These are phyloP conservation scores for Collybia sordida DNA, from an alignment of 768 basidiomycete species.

Conservation along the genomic window DNA sequence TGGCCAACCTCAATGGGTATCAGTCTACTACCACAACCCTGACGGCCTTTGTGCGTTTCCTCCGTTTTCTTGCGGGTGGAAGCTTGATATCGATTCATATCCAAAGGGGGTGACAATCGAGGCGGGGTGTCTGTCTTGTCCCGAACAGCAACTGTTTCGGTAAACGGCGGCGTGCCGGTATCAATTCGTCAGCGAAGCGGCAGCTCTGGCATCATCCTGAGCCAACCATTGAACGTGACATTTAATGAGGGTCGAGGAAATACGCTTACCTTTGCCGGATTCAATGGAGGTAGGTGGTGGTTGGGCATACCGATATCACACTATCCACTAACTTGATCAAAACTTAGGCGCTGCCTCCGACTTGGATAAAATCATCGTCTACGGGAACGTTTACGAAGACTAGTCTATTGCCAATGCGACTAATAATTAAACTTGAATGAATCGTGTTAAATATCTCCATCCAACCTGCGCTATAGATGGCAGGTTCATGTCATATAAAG, in stretches of 20 bases:
- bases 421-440: too few species aligned
- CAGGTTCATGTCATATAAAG: too few species aligned
- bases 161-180: constrained; percentile 22
- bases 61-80: neutral
- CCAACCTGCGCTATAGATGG: too few species aligned
- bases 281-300: constrained; percentile 20
- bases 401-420: neutral
- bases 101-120: constrained; percentile 23
- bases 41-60: constrained; percentile 21
- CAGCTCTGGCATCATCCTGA: constrained; percentile 23
- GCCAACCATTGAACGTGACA: constrained; percentile 26
- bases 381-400: constrained; percentile 22
- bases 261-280: constrained; percentile 19
- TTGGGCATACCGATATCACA: neutral
- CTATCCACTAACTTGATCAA: constrained; percentile 5
- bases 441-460: too few species aligned
- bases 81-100: neutral
- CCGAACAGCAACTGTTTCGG: constrained; percentile 22
- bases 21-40: constrained; percentile 26
- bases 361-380: constrained; percentile 21
- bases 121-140: constrained; percentile 21
- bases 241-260: constrained; percentile 18
- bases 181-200: constrained; percentile 19
- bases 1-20: constrained; percentile 30
- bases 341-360: constrained; percentile 17